Evolutionary conservation across 208 protist species (phyloP), one percentile per base, ranked within the genome.

Genomic region (Wallacemonas collosoma): DNA sequence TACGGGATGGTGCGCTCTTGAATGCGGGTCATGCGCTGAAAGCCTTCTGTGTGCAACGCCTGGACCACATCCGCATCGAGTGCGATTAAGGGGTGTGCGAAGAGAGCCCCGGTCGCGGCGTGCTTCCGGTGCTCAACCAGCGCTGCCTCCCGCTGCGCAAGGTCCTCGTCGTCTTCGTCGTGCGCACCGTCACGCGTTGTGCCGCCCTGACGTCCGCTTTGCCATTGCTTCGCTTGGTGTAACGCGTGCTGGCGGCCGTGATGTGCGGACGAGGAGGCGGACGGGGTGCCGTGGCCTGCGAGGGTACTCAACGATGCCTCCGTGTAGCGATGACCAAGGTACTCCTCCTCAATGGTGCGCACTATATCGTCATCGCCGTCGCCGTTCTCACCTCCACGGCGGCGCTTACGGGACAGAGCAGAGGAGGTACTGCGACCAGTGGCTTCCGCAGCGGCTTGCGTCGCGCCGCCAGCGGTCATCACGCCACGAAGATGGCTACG

Each of bases 1-100:
- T 93, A 81, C 14, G 98, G 98, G 53, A 99, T 98, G 12, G 89
- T 77, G 69, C 98, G 85, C 71, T 87, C 76, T 80, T 99, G 98
- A 71, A 99, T 99, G 26, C 73, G 70, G 26, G 97, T 99, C 84
- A 97, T 97, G 67, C 80, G 85, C 35, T 71, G 40, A 54, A 95
- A 97, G 35, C 93, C 92, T 45, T 92, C 86, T 2, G 44, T 55
- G 44, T 82, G 63, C 11, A 98, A 80, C 17, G 83, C 89, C 6
- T 48, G 45, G 17, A 88, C 83, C 45, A 96, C 67, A 2, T 72
- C 58, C 4, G 70, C 14, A 69, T 96, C 76, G 38, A 96, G 72
- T 2, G 76, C 88, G 41, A 96, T 86, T 6, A 94, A 74, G 3
- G 89, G 91, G 72, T 96, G 91, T 17, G 38, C n/a, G 72, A 93